Evolutionary conservation across 805 yeast genomes (phyloP).

Genomic region (Lachancea fermentati): DNA sequence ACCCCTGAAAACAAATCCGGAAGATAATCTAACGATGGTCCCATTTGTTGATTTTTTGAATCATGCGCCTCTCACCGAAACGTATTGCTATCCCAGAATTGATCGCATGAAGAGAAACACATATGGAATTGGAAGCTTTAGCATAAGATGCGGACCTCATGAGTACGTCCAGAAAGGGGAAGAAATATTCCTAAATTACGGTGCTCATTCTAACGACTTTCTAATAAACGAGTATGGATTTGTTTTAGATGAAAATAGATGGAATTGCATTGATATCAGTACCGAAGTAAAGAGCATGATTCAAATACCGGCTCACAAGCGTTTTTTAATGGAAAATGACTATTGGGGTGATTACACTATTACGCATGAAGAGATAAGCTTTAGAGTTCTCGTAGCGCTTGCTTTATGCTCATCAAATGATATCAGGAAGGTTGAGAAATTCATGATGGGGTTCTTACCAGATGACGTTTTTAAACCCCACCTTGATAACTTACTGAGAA

Average conservation of each 20-base stretch:
- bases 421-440: slow-evolving; percentile 20
- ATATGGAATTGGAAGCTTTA: slow-evolving; percentile 30
- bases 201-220: slow-evolving; percentile 83
- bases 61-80: slow-evolving; percentile 45
- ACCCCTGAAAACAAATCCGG: slow-evolving; percentile 44
- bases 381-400: slow-evolving; percentile 69
- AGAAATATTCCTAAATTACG: slow-evolving; percentile 73
- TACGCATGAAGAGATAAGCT: slow-evolving; percentile 49
- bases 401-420: slow-evolving; percentile 39
- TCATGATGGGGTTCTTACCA: slow-evolving; percentile 24
- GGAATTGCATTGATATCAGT: slow-evolving; percentile 69
- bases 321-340: slow-evolving; percentile 44
- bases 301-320: slow-evolving; percentile 32
- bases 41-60: slow-evolving; percentile 88
- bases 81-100: slow-evolving; percentile 49
- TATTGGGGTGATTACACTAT: slow-evolving; percentile 76
- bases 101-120: slow-evolving; percentile 43
- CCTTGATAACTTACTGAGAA: slow-evolving; percentile 6
- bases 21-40: slow-evolving; percentile 80
- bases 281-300: slow-evolving; percentile 36
- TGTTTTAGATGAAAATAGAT: slow-evolving; percentile 47
- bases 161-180: slow-evolving; percentile 30
- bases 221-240: slow-evolving; percentile 87
- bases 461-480: slow-evolving; percentile 25
- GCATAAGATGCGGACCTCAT: slow-evolving; percentile 23